These are phyloP conservation scores for Diplodia sapinea DNA, from an alignment of 2,329 filamentous ascomycete species.

Conservation along the genomic window DNA sequence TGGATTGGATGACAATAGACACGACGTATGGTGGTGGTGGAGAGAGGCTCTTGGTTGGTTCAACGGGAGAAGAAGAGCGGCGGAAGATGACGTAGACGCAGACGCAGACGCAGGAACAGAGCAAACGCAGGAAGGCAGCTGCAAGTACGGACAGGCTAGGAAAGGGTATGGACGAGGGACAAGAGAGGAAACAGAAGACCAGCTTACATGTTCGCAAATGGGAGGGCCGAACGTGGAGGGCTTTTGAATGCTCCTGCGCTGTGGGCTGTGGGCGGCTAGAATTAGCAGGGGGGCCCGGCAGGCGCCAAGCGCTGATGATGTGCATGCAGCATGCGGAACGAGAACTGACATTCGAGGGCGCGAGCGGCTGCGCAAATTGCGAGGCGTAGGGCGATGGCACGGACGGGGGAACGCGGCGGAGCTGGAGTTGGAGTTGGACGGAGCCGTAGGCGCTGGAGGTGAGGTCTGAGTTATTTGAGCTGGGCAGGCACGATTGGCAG, in stretches of 20 bases:
- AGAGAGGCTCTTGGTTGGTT: background rate
- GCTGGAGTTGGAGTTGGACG: background rate
- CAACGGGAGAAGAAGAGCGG: conserved; percentile 2
- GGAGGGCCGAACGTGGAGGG: background rate
- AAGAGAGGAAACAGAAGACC: conserved; percentile 36
- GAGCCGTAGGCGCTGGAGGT: conserved; percentile 15
- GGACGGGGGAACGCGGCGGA: background rate
- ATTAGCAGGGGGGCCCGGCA: conserved; percentile 12
- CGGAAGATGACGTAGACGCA: conserved; percentile 5
- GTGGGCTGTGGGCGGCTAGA: background rate
- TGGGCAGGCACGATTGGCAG: conserved; percentile 28
- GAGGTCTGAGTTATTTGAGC: conserved; percentile 15
- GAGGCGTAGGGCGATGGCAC: background rate
- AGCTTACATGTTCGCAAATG: conserved; percentile 43
- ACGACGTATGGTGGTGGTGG: too few species aligned
- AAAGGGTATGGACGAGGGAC: background rate
- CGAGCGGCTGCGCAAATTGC: conserved; percentile 28
- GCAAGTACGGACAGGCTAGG: conserved; percentile 13
- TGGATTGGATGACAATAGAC: too few species aligned
- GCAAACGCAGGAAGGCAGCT: conserved; percentile 28
- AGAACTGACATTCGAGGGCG: background rate
- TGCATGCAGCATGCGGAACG: conserved; percentile 19
- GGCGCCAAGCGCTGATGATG: conserved; percentile 29
- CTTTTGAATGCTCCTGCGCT: conserved; percentile 10
- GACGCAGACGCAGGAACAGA: background rate